Evolutionary conservation across 2,329 filamentous ascomycete genomes (phyloP).

Genomic region (Teratosphaeria zuluensis): DNA sequence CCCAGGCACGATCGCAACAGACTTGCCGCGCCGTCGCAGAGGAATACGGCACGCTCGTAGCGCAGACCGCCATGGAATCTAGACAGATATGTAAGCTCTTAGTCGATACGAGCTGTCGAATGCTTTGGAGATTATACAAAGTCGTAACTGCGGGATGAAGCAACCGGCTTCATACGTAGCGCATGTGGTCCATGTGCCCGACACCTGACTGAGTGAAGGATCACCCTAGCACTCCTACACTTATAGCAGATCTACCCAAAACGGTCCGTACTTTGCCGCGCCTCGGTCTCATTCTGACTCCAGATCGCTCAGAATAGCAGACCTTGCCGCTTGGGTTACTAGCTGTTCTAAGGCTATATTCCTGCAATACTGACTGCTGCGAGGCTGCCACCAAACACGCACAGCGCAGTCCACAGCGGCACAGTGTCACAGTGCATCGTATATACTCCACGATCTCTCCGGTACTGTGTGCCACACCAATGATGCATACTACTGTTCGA

Average conservation of each 20-base stretch:
- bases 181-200: background rate
- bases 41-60: background rate
- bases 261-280: background rate
- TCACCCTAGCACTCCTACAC: background rate
- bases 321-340: background rate
- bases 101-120: background rate
- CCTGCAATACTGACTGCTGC: background rate
- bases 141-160: background rate
- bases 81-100: background rate
- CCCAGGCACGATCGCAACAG: background rate
- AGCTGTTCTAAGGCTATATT: background rate
- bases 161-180: background rate
- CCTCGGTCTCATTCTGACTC: background rate
- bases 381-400: background rate
- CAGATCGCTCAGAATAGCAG: background rate
- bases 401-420: background rate
- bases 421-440: background rate
- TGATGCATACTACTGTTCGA: background rate
- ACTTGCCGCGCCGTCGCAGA: background rate
- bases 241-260: background rate
- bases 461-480: background rate
- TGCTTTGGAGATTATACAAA: background rate
- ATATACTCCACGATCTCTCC: background rate
- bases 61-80: background rate
- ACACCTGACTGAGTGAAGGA: background rate